Evolutionary conservation across 345 rosid genomes (phyloP).

Genomic region (Aegle marmelos): DNA sequence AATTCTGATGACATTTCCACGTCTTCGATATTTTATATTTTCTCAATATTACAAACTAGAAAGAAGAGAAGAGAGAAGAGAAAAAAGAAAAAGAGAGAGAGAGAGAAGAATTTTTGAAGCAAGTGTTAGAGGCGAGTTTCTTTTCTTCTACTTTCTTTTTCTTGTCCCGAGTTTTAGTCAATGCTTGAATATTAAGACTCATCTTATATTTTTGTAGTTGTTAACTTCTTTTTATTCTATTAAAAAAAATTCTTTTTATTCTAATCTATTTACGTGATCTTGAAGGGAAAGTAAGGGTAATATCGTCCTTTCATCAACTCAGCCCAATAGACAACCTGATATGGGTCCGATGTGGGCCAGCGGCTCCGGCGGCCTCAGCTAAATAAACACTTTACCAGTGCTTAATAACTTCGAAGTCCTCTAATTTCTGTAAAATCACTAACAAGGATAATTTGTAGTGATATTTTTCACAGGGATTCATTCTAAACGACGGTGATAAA

Average conservation of each 20-base stretch:
- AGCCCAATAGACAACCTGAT: neutral
- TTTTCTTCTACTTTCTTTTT: neutral
- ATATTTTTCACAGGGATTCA: no score
- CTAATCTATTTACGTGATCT: neutral
- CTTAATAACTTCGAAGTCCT: no score
- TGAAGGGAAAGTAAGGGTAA: neutral
- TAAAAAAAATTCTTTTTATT: no score
- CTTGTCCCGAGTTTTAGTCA: neutral
- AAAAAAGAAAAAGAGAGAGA: neutral
- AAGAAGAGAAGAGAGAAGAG: neutral
- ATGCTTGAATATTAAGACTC: neutral
- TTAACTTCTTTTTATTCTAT: neutral
- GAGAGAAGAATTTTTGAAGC: neutral
- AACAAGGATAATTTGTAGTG: no score
- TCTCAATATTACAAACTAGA: neutral
- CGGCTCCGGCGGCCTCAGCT: no score
- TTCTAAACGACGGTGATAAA: no score
- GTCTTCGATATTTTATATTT: constrained; percentile 42
- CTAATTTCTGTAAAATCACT: no score
- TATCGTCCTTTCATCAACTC: neutral
- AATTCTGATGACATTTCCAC: constrained; percentile 86
- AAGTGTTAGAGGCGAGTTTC: neutral
- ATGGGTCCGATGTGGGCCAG: neutral
- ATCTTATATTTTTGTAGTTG: neutral
- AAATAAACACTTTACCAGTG: no score